Evolutionary conservation across 2,329 filamentous ascomycete genomes (phyloP), one percentile per base, ranked within the genome.

Genomic region (Neobulgaria alba): DNA sequence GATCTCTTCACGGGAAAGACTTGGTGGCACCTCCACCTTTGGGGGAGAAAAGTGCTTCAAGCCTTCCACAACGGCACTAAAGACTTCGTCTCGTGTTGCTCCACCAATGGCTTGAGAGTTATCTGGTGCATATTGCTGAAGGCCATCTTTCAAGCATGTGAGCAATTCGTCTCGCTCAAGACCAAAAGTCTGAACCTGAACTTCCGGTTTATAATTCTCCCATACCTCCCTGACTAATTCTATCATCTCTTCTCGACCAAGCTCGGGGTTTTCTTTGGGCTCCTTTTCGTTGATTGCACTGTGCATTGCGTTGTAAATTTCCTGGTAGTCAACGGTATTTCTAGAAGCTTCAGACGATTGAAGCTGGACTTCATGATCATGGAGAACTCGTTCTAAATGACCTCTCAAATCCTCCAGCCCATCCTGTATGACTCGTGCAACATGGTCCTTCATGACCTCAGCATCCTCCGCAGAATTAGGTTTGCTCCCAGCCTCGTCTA

Each of bases 131-230:
- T 92, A 88, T 34, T 87, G 78, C 50, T 85, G 79, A 0, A 96
- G 72, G 1, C 90, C 90, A 64, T 95, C 83, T 51, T 85, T 80
- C 18, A 96, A 71, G 50, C 88, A 94, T 29, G 83, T 79, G 10
- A 96, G 69, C 35, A 96, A 84, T 57, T 96, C 90, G 10, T 95
- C 87, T 4, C 87, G 76, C 60, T 95, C 90, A 1, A 96, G 69
- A 2, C 89, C 90, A 47, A 93, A 84, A 54, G 94, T 87, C 53
- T 95, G 83, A 3, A 94, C 73, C 53, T 94, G 82, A 37, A 95
- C 87, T 54, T 95, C 87, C 1, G 90, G 90, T 63, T 94, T 94
- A 64, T 94, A 94, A 39, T 80, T 85, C 58, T 95, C 90, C 78
- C 88, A 94, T 1, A 89, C 90, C 52, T 95, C 88, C 52, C 81